Conservation (phyloP, 768 basidiomycete genomes). For the Russula sp. region DNA sequence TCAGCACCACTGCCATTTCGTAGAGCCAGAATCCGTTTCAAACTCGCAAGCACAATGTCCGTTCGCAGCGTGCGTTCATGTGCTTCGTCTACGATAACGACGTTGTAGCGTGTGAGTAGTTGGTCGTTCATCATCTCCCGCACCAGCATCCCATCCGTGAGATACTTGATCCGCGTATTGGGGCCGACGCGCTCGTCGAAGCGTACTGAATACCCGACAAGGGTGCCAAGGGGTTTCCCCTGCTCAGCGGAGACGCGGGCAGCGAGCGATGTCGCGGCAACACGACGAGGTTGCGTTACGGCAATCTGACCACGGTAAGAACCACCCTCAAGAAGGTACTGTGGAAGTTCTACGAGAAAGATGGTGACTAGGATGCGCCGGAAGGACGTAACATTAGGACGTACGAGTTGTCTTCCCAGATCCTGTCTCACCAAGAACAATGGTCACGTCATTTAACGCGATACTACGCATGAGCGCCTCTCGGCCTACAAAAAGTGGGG, state of each 20-base stretch:
- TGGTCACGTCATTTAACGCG: slow-evolving; percentile 70
- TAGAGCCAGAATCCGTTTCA: slow-evolving; percentile 71
- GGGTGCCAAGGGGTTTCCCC: slow-evolving; percentile 58
- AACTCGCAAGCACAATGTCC: slow-evolving; percentile 84
- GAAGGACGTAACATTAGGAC: slow-evolving; percentile 31
- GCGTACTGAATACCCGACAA: slow-evolving; percentile 92
- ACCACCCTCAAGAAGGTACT: slow-evolving; percentile 85
- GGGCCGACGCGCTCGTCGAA: slow-evolving; percentile 79
- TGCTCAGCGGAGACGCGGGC: slow-evolving; percentile 84
- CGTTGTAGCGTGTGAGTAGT: slow-evolving; percentile 72
- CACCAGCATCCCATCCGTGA: slow-evolving; percentile 97
- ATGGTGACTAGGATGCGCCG: neutral
- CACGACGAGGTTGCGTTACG: slow-evolving; percentile 91
- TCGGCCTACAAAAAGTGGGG: slow-evolving; percentile 38
- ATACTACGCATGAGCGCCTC: slow-evolving; percentile 73
- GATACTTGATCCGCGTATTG: slow-evolving; percentile 86
- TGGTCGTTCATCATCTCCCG: slow-evolving; percentile 83
- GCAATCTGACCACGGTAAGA: slow-evolving; percentile 73
- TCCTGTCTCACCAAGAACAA: slow-evolving; percentile 94
- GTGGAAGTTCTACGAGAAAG: slow-evolving; percentile 74
- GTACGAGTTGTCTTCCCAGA: slow-evolving; percentile 97
- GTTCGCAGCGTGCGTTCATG: slow-evolving; percentile 95
- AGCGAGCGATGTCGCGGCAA: slow-evolving; percentile 95
- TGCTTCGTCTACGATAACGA: slow-evolving; percentile 92
- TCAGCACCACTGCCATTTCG: slow-evolving; percentile 48